These are phyloP conservation scores for Tolypocladium album DNA, from an alignment of 2,329 filamentous ascomycete species.

Conservation along the genomic window DNA sequence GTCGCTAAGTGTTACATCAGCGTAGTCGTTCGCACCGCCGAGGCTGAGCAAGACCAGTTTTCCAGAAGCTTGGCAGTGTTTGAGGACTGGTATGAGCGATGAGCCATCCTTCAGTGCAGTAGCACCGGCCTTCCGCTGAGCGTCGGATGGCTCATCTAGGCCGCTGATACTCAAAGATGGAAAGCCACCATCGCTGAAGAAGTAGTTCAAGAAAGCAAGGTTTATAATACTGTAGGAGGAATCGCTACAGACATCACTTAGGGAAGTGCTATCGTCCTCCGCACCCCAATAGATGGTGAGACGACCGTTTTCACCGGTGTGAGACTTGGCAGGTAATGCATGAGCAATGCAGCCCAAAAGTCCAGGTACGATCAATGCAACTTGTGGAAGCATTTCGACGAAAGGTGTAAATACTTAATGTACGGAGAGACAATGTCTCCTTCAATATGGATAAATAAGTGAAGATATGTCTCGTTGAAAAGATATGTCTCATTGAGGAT, in stretches of 20 bases:
- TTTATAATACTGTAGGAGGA: not conserved
- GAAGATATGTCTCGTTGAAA: not conserved
- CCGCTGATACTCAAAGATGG: not conserved
- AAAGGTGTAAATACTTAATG: not conserved
- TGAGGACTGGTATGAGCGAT: not conserved
- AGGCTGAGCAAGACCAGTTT: not conserved
- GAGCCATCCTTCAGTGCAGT: not conserved
- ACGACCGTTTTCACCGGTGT: not conserved
- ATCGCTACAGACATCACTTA: not conserved
- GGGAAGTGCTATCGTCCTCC: not conserved
- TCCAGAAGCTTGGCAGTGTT: not conserved
- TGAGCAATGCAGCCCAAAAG: not conserved
- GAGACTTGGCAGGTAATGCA: not conserved
- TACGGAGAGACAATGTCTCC: not conserved
- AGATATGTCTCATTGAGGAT: not conserved
- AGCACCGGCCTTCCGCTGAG: not conserved
- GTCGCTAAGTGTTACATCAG: constrained; percentile 4
- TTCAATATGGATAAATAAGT: not conserved
- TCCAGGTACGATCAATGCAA: not conserved
- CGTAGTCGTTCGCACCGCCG: not conserved
- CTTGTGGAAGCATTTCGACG: not conserved
- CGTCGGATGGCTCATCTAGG: not conserved
- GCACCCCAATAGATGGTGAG: not conserved
- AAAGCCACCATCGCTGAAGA: not conserved
- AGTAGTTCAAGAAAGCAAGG: not conserved